phyloP scores from a whole-genome alignment of 2,329 filamentous ascomycete genomes.

The Alternaria tenuissima region DNA sequence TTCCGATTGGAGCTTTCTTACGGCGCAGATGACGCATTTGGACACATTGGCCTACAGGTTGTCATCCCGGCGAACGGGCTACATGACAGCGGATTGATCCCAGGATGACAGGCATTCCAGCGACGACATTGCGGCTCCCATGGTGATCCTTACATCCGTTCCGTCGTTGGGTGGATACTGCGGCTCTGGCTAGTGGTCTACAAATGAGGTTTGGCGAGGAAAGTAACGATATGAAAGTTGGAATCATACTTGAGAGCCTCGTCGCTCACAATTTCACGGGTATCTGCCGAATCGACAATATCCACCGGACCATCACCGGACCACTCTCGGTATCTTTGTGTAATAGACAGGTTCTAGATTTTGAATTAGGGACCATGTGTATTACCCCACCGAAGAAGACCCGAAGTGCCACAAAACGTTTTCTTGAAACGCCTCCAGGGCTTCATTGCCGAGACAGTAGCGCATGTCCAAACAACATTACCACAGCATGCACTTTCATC shows the following conservation, averaged over 20 bases:
- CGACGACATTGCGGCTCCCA: not conserved
- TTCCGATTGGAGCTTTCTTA: not conserved
- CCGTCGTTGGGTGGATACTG: not conserved
- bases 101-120: not conserved
- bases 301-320: conserved; percentile 3
- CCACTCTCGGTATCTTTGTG: conserved; percentile 5
- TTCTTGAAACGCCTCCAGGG: conserved; percentile 4
- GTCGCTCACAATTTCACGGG: not conserved
- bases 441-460: not conserved
- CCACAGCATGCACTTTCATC: not conserved
- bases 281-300: conserved; percentile 3
- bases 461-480: not conserved
- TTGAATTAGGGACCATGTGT: not conserved
- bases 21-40: not conserved
- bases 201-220: not conserved
- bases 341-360: conserved; percentile 1
- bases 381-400: conserved; percentile 6
- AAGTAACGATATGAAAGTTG: not conserved
- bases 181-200: not conserved
- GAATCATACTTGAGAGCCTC: not conserved
- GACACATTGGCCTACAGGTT: not conserved
- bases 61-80: not conserved
- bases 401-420: conserved; percentile 6
- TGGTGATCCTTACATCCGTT: not conserved
- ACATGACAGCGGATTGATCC: not conserved